Base-by-base conservation (phyloP, 805 yeast species). In the Wickerhamiella cacticola region DNA sequence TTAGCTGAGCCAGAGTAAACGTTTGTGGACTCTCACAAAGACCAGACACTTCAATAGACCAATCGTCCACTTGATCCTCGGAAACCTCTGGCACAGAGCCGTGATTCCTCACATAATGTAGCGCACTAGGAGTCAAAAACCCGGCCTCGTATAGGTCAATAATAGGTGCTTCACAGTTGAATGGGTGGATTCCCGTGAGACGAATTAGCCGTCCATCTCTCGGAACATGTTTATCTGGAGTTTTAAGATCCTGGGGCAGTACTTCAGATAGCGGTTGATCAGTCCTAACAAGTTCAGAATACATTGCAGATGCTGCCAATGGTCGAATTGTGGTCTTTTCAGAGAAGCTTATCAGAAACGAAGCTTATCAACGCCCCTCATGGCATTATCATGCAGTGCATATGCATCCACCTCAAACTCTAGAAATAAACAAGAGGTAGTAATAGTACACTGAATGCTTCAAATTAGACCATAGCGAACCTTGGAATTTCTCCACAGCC, bases 91-190 rank as follows among this genome's bases (percentile, higher is more conserved):
- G 66, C 9, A 59, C 66, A 1, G 63, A 59, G 7, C 67, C 68
- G 48, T 64, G 68, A 47, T 62, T 64, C 50, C 68, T 57, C 28
- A 64, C 68, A 55, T 56, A 64, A 49, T 64, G 67, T 15, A 64
- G 44, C 5, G 55, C 41, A 2, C 62, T 53, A 3, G 67, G 64
- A 0, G 68, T 64, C 16, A 64, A 49, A 41, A 64, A 64, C 2
- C 67, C 67, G 24, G 57, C 52, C 8, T 57, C 50, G 46, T 56
- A 63, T 4, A 61, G 53, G 9, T 54, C 46, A 2, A 62, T 29
- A 5, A 62, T 51, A 3, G 66, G 66, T 7, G 67, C 56, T 52
- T 64, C 67, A 33, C 55, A 50, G 48, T 64, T 64, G 51, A 64
- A 62, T 4, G 68, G 67, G 48, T 64, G 67, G 3, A 62, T 51